Percentiles rank a stretch among this genome's conserved stretches.
These are phyloP conservation scores for Plectosphaerella sp. DNA, from an alignment of 2,329 filamentous ascomycete species.

Conservation along the genomic window DNA sequence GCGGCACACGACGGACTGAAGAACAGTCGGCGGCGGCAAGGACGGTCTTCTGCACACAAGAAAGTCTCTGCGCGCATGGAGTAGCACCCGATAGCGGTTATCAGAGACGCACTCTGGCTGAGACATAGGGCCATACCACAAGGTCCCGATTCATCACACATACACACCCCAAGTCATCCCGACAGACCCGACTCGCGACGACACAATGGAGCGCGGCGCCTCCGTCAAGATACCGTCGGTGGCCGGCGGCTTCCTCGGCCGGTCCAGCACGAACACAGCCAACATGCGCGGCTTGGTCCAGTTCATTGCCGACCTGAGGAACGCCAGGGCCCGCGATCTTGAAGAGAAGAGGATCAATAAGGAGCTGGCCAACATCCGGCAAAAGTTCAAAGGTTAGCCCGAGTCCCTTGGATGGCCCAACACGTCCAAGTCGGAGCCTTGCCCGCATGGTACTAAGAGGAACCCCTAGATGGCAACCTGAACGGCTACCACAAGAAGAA, in stretches of 20 bases:
- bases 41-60: too few species aligned
- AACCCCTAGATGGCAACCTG: conserved; percentile 68
- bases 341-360: conserved; percentile 99
- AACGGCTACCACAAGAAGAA: conserved; percentile 99
- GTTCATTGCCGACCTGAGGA: conserved; percentile 95
- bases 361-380: conserved; percentile 95
- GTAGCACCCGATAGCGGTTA: background rate
- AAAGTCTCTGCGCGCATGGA: background rate
- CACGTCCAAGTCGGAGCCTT: background rate
- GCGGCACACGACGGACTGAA: too few species aligned
- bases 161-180: background rate
- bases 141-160: background rate
- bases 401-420: background rate
- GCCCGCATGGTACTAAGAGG: conserved; percentile 13
- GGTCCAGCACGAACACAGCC: conserved; percentile 59
- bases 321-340: conserved; percentile 88
- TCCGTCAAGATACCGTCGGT: conserved; percentile 47
- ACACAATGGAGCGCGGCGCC: background rate
- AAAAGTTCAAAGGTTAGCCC: conserved; percentile 82
- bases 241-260: conserved; percentile 59
- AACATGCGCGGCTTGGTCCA: conserved; percentile 86
- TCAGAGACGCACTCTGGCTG: conserved; percentile 1
- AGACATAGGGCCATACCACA: background rate
- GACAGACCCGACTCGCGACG: background rate
- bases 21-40: too few species aligned